These are phyloP conservation scores for Colletotrichum eleusines DNA, from an alignment of 2,329 filamentous ascomycete species.

Conservation along the genomic window DNA sequence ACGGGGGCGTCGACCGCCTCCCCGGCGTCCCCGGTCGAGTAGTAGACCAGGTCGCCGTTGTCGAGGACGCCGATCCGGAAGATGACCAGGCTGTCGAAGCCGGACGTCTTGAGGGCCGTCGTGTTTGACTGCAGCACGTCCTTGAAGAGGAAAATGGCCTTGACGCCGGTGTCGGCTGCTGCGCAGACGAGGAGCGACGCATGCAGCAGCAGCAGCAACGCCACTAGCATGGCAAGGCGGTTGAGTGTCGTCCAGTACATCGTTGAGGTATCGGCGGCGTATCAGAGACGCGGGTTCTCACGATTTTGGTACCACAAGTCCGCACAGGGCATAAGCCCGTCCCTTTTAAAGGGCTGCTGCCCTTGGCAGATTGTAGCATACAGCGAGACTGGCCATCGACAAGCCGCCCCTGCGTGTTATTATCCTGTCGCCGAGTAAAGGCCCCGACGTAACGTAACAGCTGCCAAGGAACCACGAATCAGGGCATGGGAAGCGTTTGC, in stretches of 20 bases:
- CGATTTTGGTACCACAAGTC: too few relatives aligned
- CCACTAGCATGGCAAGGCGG: neutral
- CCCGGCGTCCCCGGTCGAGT: constrained; percentile 56
- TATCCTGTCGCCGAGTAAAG: neutral
- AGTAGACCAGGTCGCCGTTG: constrained; percentile 60
- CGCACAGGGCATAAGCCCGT: neutral
- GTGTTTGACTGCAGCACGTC: constrained; percentile 61
- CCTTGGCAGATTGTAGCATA: neutral
- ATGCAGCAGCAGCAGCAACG: neutral
- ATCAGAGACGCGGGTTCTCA: too few relatives aligned
- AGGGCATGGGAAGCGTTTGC: neutral
- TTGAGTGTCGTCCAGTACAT: neutral
- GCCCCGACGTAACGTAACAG: constrained; percentile 13
- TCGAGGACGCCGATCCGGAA: constrained; percentile 58
- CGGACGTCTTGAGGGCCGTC: constrained; percentile 53
- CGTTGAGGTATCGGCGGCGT: neutral
- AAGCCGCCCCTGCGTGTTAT: neutral
- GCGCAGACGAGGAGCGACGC: neutral
- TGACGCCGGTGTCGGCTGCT: constrained; percentile 6
- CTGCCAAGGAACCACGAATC: neutral
- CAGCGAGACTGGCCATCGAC: neutral
- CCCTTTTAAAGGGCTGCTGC: neutral
- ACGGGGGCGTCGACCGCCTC: constrained; percentile 51
- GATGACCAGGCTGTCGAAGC: constrained; percentile 58
- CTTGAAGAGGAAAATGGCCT: constrained; percentile 55